Evolutionary conservation across 345 rosid species (phyloP).

Genomic region (Linum lewisii): DNA sequence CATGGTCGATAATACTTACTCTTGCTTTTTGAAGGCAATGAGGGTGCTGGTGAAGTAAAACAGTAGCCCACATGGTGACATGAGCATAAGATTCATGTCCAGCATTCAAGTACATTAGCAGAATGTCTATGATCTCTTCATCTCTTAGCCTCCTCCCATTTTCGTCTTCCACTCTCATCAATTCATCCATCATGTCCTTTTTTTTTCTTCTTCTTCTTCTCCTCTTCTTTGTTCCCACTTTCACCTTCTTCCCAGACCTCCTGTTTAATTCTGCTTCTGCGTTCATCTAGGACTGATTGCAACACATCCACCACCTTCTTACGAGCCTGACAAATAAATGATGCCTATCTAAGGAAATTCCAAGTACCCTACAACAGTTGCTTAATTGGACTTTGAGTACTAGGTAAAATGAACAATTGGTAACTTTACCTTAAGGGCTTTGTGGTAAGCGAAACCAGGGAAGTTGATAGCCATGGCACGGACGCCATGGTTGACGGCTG

Average conservation of each 20-base stretch:
- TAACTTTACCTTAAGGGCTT: slow-evolving; percentile 57
- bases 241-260: background rate
- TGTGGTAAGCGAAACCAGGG: slow-evolving; percentile 79
- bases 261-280: slow-evolving; percentile 24
- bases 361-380: background rate
- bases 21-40: slow-evolving; percentile 51
- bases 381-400: background rate
- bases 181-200: slow-evolving; percentile 80
- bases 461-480: slow-evolving; percentile 81
- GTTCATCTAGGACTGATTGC: slow-evolving; percentile 45
- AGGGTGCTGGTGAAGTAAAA: slow-evolving; percentile 64
- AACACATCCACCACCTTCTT: slow-evolving; percentile 50
- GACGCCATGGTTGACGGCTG: slow-evolving; percentile 63
- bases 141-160: slow-evolving; percentile 51
- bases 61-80: slow-evolving; percentile 69
- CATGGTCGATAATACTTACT: slow-evolving; percentile 28
- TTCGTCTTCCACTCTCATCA: slow-evolving; percentile 57
- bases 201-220: slow-evolving; percentile 19
- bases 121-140: slow-evolving; percentile 68
- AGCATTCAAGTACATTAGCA: slow-evolving; percentile 79
- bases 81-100: slow-evolving; percentile 93
- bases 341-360: background rate
- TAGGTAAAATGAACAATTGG: background rate
- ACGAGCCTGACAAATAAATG: slow-evolving; percentile 43
- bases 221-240: slow-evolving; percentile 13